Percentiles rank a stretch among this genome's conserved stretches.
These are phyloP conservation scores for Datisca glomerata DNA, from an alignment of 306 rosid species.

Conservation along the genomic window DNA sequence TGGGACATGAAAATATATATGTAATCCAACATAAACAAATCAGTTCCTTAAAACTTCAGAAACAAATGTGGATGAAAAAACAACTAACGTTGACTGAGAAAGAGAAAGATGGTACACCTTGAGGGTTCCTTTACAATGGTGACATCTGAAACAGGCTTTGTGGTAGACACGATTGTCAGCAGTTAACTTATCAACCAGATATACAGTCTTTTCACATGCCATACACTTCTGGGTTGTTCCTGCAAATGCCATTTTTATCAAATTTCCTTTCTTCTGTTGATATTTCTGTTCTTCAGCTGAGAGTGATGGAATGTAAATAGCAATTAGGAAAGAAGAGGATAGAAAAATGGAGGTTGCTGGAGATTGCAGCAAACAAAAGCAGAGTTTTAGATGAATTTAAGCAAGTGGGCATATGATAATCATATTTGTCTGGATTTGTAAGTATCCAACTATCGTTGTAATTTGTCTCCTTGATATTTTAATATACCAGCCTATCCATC, in stretches of 20 bases:
- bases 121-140: constrained; percentile 98
- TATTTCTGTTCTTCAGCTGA: not conserved
- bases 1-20: no score
- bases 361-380: no score
- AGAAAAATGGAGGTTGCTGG: constrained; percentile 4
- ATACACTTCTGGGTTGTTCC: constrained; percentile 99
- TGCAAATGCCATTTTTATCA: constrained; percentile 89
- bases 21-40: no score
- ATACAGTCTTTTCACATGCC: constrained; percentile 97
- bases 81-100: no score
- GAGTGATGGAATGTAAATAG: not conserved
- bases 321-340: constrained; percentile 19
- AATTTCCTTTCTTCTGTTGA: not conserved
- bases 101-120: no score
- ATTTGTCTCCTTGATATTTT: constrained; percentile 18
- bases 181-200: constrained; percentile 88
- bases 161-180: constrained; percentile 88
- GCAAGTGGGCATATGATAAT: constrained; percentile 31
- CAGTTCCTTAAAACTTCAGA: no score
- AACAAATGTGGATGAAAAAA: no score
- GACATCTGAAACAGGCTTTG: constrained; percentile 97
- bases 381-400: constrained; percentile 34
- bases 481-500: no score
- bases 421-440: constrained; percentile 40
- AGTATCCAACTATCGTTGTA: constrained; percentile 57